A percentile compares a stretch with the other conserved stretches of the same genome.
phyloP scores from a whole-genome alignment of 306 rosid genomes.

The Quercus dentata region DNA sequence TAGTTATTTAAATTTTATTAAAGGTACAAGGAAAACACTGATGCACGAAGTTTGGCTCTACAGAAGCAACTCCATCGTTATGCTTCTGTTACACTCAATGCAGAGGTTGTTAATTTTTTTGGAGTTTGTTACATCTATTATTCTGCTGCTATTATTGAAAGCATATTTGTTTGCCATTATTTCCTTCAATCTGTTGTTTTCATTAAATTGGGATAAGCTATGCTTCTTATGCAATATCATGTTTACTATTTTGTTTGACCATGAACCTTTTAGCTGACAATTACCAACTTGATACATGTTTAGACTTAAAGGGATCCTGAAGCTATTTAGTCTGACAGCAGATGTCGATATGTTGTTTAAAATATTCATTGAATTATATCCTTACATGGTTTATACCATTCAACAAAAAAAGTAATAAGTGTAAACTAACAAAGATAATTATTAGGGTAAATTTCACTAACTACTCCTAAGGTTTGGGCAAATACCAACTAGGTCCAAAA shows the following conservation, averaged over 20 bases:
- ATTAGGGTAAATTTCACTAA: too few species aligned
- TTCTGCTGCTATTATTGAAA: neutral
- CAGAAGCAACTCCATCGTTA: constrained; percentile 76
- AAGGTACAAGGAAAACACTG: constrained; percentile 70
- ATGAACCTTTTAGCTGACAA: neutral
- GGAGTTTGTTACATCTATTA: neutral
- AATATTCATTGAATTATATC: too few species aligned
- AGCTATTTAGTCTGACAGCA: neutral
- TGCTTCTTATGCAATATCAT: neutral
- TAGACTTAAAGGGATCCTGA: neutral
- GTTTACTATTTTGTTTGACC: neutral
- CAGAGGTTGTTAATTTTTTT: constrained; percentile 54
- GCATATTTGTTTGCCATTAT: neutral
- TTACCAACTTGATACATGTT: neutral
- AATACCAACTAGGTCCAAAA: too few species aligned
- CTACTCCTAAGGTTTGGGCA: too few species aligned
- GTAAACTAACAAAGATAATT: too few species aligned
- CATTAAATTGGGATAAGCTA: neutral
- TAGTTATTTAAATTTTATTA: constrained; percentile 19
- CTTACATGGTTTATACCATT: too few species aligned
- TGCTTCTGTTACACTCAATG: constrained; percentile 67
- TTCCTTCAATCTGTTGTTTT: neutral
- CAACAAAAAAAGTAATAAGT: too few species aligned
- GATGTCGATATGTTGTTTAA: neutral
- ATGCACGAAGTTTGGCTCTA: constrained; percentile 53